Evolutionary conservation across 2,329 filamentous ascomycete species (phyloP), one percentile per base, ranked within the genome.

Genomic region (Fulvia fulva): DNA sequence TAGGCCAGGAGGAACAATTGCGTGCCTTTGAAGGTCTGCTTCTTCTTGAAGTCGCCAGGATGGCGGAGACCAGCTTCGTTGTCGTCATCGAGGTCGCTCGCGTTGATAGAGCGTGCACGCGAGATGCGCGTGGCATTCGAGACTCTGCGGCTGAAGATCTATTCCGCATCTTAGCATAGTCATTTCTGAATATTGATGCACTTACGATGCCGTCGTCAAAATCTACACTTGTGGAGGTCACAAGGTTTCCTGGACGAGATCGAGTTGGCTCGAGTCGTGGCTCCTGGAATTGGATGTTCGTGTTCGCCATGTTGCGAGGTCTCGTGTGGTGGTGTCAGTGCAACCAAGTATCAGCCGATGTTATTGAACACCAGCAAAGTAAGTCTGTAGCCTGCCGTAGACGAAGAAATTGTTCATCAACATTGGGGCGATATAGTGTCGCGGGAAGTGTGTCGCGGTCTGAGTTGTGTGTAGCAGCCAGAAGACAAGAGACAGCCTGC

Each of bases 1-100:
- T 87, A 88, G 23, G 84, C 81, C 45, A 87, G 77, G 80, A 82
- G 68, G 21, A 70, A 52, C 28, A 72, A 62, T 47, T 70, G 59
- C 4, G 52, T 65, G 32, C 69, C 70, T 23, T 60, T 65, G 64
- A 75, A 76, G 5, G 65, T 62, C 62, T 72, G 68, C 32, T 66
- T 68, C 23, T 58, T 55, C 51, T 67, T 68, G 56, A 63, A 59
- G 50, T 71, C 69, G n/a, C 62, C 60, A 9, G 67, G 57, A 14
- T 60, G 63, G 2, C 56, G 50, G 3, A 70, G 57, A 14, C 65
- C 67, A 14, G 67, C 65, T 51, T 70, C 64, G 23, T 67, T 63
- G 30, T 52, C 57, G 37, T 22, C 21, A 9, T 50, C 47, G 9
- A 50, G 47, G 25, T 63, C 57, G 22, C 65, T 60, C 8, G 58